Evolutionary conservation across 2,329 filamentous ascomycete genomes (phyloP), one percentile per base, ranked within the genome.

Genomic region (Penicillium italicum): DNA sequence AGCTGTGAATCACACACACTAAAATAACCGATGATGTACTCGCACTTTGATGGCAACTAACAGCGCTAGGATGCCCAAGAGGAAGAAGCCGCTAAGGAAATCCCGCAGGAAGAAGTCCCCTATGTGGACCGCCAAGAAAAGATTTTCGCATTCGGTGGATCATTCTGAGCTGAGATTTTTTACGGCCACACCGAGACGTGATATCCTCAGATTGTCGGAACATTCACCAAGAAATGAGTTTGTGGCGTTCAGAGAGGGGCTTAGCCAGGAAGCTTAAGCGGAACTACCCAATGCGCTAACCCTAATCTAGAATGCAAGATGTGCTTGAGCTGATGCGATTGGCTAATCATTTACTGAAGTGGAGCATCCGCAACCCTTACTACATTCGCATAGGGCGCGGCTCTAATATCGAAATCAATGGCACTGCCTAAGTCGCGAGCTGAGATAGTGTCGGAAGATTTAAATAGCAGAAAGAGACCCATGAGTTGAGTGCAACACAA

Each of bases 391-490:
- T n/a, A 30, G 26, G 14, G 36, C 14, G 18, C 12, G 18, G 14
- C 33, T 31, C 6, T 33, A 24, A 10, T 14, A 22, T 22, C 22
- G 16, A 28, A 47, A 31, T 38, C n/a, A 31, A 47, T n/a, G 33
- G 42, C 34, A 47, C 50, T 38, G 50, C 50, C 50, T 31, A n/a
- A n/a, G 16, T 10, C n/a, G 42, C 42, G 50, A 53, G 34, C 33
- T 40, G 41, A 40, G 8, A 28, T 10, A 3, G 4, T 5, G 14
- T 18, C 12, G 7, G 18, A 38, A 5, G 7, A 9, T 34, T 53
- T 53, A 53, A 53, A 53, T 53, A 47, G 14, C 34, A 40, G 18
- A 26, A 2, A 31, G 26, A 11, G 1, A 0, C 18, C 34, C 34
- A 24, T 33, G 20, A 4, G 4, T 53, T 3, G 7, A 37, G 14